phyloP scores from a whole-genome alignment of 2,329 filamentous ascomycete species.

The Trichoderma sp. region DNA sequence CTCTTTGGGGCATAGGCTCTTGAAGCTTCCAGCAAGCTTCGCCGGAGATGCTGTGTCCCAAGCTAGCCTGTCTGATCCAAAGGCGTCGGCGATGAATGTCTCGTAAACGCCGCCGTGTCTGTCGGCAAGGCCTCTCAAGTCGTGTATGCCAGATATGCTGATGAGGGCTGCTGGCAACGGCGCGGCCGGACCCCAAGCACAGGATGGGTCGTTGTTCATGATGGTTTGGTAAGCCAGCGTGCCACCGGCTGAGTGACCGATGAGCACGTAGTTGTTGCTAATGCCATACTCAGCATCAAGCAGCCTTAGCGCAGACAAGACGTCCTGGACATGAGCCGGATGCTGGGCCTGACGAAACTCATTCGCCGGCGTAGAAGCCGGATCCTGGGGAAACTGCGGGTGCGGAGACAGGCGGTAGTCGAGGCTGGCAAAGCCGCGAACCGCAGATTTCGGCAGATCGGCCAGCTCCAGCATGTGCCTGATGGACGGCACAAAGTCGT shows the following conservation, averaged over 20 bases:
- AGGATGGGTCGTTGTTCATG: slow-evolving; percentile 40
- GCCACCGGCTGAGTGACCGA: slow-evolving; percentile 62
- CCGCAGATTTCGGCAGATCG: slow-evolving; percentile 29
- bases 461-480: slow-evolving; percentile 37
- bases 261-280: slow-evolving; percentile 50
- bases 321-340: slow-evolving; percentile 58
- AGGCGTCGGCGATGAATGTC: slow-evolving; percentile 57
- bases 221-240: slow-evolving; percentile 61
- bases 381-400: slow-evolving; percentile 42
- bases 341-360: slow-evolving; percentile 48
- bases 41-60: slow-evolving; percentile 59
- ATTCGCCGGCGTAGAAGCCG: slow-evolving; percentile 25
- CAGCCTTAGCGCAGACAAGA: slow-evolving; percentile 49
- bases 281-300: slow-evolving; percentile 47
- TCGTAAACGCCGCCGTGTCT: slow-evolving; percentile 49
- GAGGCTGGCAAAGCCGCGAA: slow-evolving; percentile 62
- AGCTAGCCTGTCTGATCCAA: slow-evolving; percentile 47
- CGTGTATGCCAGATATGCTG: slow-evolving; percentile 64
- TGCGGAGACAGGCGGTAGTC: slow-evolving; percentile 59
- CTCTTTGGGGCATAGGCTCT: slow-evolving; percentile 34
- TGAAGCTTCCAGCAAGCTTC: slow-evolving; percentile 41
- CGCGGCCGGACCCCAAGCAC: slow-evolving; percentile 26
- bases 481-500: slow-evolving; percentile 46
- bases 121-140: slow-evolving; percentile 53
- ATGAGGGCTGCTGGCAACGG: slow-evolving; percentile 52